Evolutionary conservation across 1,284 basidiomycete species (phyloP), one percentile per base, ranked within the genome.

Genomic region (Ceratobasidium theobromae): DNA sequence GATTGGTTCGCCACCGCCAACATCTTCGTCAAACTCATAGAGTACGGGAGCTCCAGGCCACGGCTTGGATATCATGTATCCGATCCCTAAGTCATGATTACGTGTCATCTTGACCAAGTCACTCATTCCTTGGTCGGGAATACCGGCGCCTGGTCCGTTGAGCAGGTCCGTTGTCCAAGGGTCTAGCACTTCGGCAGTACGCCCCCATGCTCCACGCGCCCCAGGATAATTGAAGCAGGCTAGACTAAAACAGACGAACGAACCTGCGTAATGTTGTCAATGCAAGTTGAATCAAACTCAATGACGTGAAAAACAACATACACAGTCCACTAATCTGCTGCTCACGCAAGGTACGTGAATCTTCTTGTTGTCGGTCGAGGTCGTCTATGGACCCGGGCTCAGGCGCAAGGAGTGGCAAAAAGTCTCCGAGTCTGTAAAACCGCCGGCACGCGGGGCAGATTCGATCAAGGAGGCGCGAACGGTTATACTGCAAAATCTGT

Each of bases 401-500:
- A 14, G 76, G 77, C 14, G 67, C 52, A n/a, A 80, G 71, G 14
- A 81, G 82, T 35, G 84, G 81, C 0, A 89, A 77, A 0, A 78
- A 72, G 65, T 91, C 89, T 0, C 87, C 87, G 0, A 90, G 75
- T 11, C 77, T 78, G 71, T 89, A 91, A 25, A 90, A 75, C 16
- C 89, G 78, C 72, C 85, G 82, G 73, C 89, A 91, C 0, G 87
- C 83, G 1, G 89, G 89, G 72, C 89, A 91, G 67, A 91, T 81
- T 30, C 89, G 83, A 64, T 84, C 82, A 4, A 78, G 81, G 3
- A 78, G 73, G 1, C 89, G 81, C 73, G 86, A 88, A 76, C 89
- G 89, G 77, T 91, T 91, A 72, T 90, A 91, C 87, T 88, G 91
- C 23, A 90, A 70, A n/a, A 89, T 86, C 89, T 91, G 67, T 11